Evolutionary conservation across 2,329 filamentous ascomycete species (phyloP).

Genomic region (Fusarium stilboides): DNA sequence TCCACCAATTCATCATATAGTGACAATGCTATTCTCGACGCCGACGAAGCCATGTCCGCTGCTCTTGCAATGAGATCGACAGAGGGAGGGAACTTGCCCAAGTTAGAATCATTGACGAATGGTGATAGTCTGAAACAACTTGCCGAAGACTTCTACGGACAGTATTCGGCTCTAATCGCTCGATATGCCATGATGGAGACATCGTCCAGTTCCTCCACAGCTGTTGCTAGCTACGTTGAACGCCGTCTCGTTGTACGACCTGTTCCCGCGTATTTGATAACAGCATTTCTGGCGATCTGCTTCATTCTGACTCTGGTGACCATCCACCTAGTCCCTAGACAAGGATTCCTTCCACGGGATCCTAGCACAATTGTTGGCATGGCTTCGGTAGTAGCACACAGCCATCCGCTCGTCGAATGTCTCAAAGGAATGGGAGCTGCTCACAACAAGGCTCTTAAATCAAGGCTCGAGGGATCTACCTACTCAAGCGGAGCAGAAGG

Average conservation of each 20-base stretch:
- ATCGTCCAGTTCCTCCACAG: slow-evolving; percentile 36
- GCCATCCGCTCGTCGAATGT: slow-evolving; percentile 54
- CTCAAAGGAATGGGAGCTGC: slow-evolving; percentile 56
- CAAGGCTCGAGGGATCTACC: slow-evolving; percentile 47
- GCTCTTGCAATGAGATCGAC: slow-evolving; percentile 51
- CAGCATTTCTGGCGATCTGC: slow-evolving; percentile 49
- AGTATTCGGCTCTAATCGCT: slow-evolving; percentile 55
- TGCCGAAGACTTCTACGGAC: slow-evolving; percentile 52
- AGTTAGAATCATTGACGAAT: slow-evolving; percentile 48
- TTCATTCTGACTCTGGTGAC: slow-evolving; percentile 42
- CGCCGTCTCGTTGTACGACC: slow-evolving; percentile 53
- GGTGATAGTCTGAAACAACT: slow-evolving; percentile 46
- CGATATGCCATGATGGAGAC: slow-evolving; percentile 51
- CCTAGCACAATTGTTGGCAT: slow-evolving; percentile 55
- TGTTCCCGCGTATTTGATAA: slow-evolving; percentile 53
- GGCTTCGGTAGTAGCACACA: slow-evolving; percentile 57
- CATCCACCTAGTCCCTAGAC: slow-evolving; percentile 47
- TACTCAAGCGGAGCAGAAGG: slow-evolving; percentile 56
- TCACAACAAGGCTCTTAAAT: slow-evolving; percentile 46
- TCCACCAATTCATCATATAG: slow-evolving; percentile 40
- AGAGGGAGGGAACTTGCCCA: slow-evolving; percentile 35
- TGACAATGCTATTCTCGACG: slow-evolving; percentile 46
- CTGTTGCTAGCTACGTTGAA: slow-evolving; percentile 46
- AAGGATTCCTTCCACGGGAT: slow-evolving; percentile 56
- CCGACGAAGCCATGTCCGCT: slow-evolving; percentile 54